Evolutionary conservation across 1,284 basidiomycete genomes (phyloP), one percentile per base, ranked within the genome.

Genomic region (Boletellus deceptivus): DNA sequence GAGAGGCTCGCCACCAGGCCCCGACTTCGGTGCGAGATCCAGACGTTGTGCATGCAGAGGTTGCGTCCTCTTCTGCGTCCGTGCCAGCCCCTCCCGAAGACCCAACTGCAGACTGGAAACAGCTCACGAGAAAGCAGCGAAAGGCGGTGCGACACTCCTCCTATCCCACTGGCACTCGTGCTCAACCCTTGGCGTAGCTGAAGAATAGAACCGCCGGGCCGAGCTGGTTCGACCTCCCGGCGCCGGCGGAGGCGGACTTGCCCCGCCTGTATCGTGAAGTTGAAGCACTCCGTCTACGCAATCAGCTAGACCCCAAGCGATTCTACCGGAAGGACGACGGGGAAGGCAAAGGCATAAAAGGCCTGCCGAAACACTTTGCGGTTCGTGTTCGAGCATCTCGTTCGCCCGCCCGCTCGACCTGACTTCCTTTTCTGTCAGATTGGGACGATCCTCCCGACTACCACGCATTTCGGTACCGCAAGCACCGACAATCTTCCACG

Each of bases 271-370:
- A 93, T 63, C 85, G 90, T 50, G 95, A 99, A 73, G 91, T 98
- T 33, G 93, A 98, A 69, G 93, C 96, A 1, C 75, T 98, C 46
- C 84, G 93, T 20, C 75, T 99, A 46, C 84, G 91, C 43, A 96
- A 96, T 66, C 89, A 94, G 50, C 79, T 99, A 33, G 96, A 99
- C 65, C 95, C 96, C 7, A 99, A 98, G 70, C 79, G 94, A 31
- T 98, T 98, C 76, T 95, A 98, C 75, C 74, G 82, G 50, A 90
- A 86, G 63, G 89, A 91, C 46, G 82, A 86, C 49, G 86, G 87
- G 4, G 88, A 94, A 75, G 83, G 91, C 37, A 91, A 83, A 62
- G 91, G 89, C 38, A 86, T 88, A 71, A 92, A 89, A 71, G 85
- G 86, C 55, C 74, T 95, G 22, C 94, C 88, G 13, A 94, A 94